Conservation (phyloP, 805 yeast genomes). For the Candida sithepensis region DNA sequence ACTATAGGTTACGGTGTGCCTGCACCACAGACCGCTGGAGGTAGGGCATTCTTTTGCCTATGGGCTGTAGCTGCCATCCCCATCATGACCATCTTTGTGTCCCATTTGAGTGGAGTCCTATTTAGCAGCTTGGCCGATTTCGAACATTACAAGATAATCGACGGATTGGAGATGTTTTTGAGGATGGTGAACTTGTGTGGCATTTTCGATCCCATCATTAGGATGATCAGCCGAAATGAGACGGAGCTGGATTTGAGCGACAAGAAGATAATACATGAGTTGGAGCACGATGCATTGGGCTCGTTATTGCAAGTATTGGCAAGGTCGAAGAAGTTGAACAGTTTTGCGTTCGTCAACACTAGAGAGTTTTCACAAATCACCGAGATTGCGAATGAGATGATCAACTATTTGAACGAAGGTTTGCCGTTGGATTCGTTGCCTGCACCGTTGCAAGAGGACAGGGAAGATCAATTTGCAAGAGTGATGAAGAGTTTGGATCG, state of each 20-base stretch:
- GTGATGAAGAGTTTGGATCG: slow-evolving; percentile 17
- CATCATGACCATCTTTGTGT: slow-evolving; percentile 75
- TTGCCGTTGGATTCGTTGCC: slow-evolving; percentile 5
- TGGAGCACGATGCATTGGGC: slow-evolving; percentile 12
- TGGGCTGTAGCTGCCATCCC: slow-evolving; percentile 89
- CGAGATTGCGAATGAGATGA: slow-evolving; percentile 18
- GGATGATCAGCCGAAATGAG: not conserved
- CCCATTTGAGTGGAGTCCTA: slow-evolving; percentile 64
- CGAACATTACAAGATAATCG: slow-evolving; percentile 11
- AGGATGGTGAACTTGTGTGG: slow-evolving; percentile 4
- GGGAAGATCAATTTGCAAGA: slow-evolving; percentile 8
- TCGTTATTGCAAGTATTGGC: slow-evolving; percentile 20
- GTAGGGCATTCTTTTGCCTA: slow-evolving; percentile 66
- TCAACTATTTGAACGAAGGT: slow-evolving; percentile 23
- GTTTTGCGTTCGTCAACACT: slow-evolving; percentile 18
- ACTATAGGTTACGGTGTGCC: slow-evolving; percentile 87
- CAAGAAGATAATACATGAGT: slow-evolving; percentile 1
- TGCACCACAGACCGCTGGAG: slow-evolving; percentile 59
- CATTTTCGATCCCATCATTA: slow-evolving; percentile 5
- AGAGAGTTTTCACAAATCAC: slow-evolving; percentile 12
- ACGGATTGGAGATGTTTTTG: slow-evolving; percentile 6
- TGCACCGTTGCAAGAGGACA: slow-evolving; percentile 2
- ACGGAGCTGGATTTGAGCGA: not conserved
- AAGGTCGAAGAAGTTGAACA: slow-evolving; percentile 12
- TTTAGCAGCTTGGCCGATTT: slow-evolving; percentile 29